phyloP scores from a whole-genome alignment of 2,329 filamentous ascomycete species.

The Colletotrichum camelliae region DNA sequence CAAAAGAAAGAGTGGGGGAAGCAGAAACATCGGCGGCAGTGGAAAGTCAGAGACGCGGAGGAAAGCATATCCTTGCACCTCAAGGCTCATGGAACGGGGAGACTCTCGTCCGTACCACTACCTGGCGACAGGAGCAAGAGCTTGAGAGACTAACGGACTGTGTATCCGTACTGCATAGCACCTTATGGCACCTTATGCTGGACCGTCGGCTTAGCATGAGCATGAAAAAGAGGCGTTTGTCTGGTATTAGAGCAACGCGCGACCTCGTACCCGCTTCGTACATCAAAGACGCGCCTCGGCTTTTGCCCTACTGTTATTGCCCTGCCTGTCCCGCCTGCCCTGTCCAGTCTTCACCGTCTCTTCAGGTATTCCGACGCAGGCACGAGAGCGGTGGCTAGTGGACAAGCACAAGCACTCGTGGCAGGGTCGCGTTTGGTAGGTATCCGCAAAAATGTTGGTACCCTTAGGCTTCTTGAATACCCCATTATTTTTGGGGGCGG shows the following conservation, averaged over 20 bases:
- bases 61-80: slow-evolving; percentile 5
- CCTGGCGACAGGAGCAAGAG: not conserved
- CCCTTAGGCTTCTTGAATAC: not conserved
- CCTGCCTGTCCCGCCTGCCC: not conserved
- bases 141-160: not conserved
- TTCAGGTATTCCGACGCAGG: not conserved
- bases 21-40: slow-evolving; percentile 14
- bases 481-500: slow-evolving; percentile 16
- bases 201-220: not conserved
- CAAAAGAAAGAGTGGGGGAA: not conserved
- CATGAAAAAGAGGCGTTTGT: not conserved
- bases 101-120: not conserved
- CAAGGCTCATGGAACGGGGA: not conserved
- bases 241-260: not conserved
- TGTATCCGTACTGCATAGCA: not conserved
- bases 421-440: not conserved
- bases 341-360: not conserved
- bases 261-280: not conserved
- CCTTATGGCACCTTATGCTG: not conserved
- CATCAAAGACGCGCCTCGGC: not conserved
- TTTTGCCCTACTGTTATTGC: not conserved
- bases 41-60: not conserved
- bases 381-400: not conserved
- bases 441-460: not conserved
- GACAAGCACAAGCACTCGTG: not conserved